phyloP scores from a whole-genome alignment of 2,329 filamentous ascomycete genomes.

The Colletotrichum liriopes region DNA sequence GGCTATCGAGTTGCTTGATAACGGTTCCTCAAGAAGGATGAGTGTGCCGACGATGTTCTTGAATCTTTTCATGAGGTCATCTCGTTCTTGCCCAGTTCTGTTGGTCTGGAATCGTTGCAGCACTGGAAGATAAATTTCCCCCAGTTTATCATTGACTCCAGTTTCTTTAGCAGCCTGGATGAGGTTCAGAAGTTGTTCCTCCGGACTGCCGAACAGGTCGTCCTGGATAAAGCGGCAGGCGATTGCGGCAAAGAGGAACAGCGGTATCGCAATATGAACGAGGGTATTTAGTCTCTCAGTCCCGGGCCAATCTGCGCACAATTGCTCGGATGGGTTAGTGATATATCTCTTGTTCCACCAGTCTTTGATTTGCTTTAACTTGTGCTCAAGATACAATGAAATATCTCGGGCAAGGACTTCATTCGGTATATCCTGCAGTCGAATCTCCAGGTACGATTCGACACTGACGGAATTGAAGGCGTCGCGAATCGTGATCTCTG shows the following conservation, averaged over 20 bases:
- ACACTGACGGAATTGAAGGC: too few species aligned
- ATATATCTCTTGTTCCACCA: neutral
- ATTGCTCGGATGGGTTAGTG: neutral
- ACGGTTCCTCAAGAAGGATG: constrained; percentile 4
- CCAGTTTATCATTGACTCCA: neutral
- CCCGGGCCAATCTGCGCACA: neutral
- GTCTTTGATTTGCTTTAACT: too few species aligned
- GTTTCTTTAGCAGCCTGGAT: neutral
- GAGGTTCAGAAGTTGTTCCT: neutral
- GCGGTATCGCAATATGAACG: constrained; percentile 25
- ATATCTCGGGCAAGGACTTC: too few species aligned
- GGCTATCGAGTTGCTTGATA: neutral
- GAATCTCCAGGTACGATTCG: neutral
- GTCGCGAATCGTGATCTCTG: constrained; percentile 50
- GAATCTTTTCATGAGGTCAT: neutral
- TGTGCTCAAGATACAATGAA: too few species aligned
- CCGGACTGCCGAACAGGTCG: neutral
- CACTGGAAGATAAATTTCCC: neutral
- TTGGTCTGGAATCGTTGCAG: neutral
- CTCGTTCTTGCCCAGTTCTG: neutral
- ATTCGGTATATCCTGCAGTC: neutral
- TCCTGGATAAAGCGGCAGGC: constrained; percentile 36
- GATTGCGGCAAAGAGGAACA: constrained; percentile 46
- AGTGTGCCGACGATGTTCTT: constrained; percentile 6
- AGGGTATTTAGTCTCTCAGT: neutral